Evolutionary conservation across 345 rosid species (phyloP).

Genomic region (Luvunga scandens): DNA sequence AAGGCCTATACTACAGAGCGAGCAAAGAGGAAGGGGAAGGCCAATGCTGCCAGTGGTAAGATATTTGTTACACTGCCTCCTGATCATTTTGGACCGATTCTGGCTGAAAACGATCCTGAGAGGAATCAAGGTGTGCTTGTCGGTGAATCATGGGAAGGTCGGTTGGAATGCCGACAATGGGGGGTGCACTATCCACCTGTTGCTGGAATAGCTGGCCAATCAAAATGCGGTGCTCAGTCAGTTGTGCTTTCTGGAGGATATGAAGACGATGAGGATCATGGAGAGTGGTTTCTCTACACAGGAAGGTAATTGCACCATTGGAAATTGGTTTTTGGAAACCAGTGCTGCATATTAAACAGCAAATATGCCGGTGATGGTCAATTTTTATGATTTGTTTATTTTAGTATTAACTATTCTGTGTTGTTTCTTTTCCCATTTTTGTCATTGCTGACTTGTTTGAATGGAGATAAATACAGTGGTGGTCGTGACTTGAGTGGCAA

Average conservation of each 20-base stretch:
- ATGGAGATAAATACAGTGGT: slow-evolving; percentile 38
- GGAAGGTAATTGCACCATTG: slow-evolving; percentile 44
- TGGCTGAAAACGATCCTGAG: slow-evolving; percentile 57
- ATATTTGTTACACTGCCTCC: slow-evolving; percentile 55
- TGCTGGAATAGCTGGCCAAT: slow-evolving; percentile 66
- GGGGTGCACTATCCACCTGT: slow-evolving; percentile 67
- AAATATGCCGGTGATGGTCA: neutral
- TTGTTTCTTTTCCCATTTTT: neutral
- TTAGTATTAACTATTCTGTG: neutral
- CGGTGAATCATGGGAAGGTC: slow-evolving; percentile 64
- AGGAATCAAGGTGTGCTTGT: slow-evolving; percentile 65
- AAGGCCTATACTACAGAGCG: slow-evolving; percentile 58
- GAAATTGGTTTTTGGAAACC: neutral
- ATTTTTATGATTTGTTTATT: neutral
- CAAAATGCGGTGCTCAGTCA: slow-evolving; percentile 55
- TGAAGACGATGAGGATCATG: slow-evolving; percentile 75
- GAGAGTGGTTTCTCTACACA: slow-evolving; percentile 83
- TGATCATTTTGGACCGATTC: slow-evolving; percentile 72
- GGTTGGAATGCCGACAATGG: slow-evolving; percentile 68
- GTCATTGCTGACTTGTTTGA: slow-evolving; percentile 4
- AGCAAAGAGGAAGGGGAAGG: slow-evolving; percentile 51
- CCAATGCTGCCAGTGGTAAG: slow-evolving; percentile 74
- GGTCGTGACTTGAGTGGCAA: slow-evolving; percentile 67
- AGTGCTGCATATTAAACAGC: neutral
- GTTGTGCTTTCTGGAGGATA: slow-evolving; percentile 74